Percentiles rank a stretch among this genome's conserved stretches.
Conservation (phyloP, 768 basidiomycete species). For the Lactarius indigo region DNA sequence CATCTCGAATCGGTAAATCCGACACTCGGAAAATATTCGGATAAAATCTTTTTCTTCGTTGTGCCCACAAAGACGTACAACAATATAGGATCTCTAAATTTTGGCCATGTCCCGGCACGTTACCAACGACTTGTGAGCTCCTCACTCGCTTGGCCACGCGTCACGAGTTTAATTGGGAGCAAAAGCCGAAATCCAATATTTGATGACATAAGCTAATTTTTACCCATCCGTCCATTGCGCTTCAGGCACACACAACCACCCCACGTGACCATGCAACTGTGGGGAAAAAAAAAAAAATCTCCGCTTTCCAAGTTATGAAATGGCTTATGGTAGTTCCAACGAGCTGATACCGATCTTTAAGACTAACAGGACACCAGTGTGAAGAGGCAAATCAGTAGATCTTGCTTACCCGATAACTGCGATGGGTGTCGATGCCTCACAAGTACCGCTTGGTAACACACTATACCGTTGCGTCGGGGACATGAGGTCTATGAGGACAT, state of each 20-base stretch:
- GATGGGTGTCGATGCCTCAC: slow-evolving; percentile 44
- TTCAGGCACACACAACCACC: background rate
- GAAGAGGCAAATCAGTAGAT: slow-evolving; percentile 66
- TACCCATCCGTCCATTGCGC: slow-evolving; percentile 36
- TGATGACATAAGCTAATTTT: slow-evolving; percentile 32
- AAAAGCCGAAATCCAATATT: background rate
- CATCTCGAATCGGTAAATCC: slow-evolving; percentile 10
- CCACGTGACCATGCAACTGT: slow-evolving; percentile 41
- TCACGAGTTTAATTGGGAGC: background rate
- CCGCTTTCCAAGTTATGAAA: background rate
- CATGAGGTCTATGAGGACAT: slow-evolving; percentile 31
- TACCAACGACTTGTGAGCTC: background rate
- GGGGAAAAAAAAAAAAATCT: background rate
- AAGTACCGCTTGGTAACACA: slow-evolving; percentile 66
- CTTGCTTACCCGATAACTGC: slow-evolving; percentile 58
- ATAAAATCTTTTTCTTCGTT: background rate
- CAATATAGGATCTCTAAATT: background rate
- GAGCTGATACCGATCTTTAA: slow-evolving; percentile 59
- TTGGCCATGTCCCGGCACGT: background rate
- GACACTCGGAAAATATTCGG: slow-evolving; percentile 16
- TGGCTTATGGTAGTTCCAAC: slow-evolving; percentile 58
- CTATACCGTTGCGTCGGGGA: slow-evolving; percentile 47
- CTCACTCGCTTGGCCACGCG: background rate
- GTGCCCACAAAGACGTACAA: background rate
- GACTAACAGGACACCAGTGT: slow-evolving; percentile 67